Conservation (phyloP, 768 basidiomycete species). For the Russula ochroleuca region DNA sequence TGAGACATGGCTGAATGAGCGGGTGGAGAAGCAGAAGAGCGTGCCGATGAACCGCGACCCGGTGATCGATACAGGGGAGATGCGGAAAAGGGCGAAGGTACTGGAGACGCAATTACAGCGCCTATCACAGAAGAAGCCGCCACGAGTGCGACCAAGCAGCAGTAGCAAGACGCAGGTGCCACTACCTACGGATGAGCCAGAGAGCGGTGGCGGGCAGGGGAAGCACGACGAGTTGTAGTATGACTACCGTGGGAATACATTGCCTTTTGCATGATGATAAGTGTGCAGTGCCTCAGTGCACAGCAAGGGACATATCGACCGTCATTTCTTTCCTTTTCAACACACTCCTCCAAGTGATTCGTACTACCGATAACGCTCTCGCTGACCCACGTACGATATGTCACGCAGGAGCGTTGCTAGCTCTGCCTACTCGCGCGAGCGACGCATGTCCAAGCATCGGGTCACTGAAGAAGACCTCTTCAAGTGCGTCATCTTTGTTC, state of each 20-base stretch:
- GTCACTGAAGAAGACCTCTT: constrained; percentile 84
- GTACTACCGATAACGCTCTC: background rate
- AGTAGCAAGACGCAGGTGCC: constrained; percentile 33
- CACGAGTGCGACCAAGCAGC: constrained; percentile 52
- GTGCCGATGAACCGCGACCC: constrained; percentile 76
- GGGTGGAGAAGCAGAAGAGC: constrained; percentile 77
- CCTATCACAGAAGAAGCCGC: constrained; percentile 62
- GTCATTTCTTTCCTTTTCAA: background rate
- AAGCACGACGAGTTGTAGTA: constrained; percentile 21
- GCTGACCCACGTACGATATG: constrained; percentile 34
- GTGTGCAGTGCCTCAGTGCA: background rate
- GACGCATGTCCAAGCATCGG: constrained; percentile 68
- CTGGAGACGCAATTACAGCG: constrained; percentile 72
- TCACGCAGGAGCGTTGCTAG: constrained; percentile 73
- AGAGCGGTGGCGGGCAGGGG: background rate
- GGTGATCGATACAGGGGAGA: constrained; percentile 78
- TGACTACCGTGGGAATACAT: background rate
- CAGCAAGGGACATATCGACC: background rate
- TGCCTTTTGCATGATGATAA: background rate
- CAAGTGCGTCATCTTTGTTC: constrained; percentile 51
- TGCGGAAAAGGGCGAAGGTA: constrained; percentile 77
- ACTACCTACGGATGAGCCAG: constrained; percentile 10
- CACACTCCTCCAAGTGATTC: background rate
- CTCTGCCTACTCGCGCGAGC: constrained; percentile 49
- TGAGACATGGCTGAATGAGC: constrained; percentile 77